Evolutionary conservation across 2,329 filamentous ascomycete genomes (phyloP).

Genomic region (Passalora sequoiae): DNA sequence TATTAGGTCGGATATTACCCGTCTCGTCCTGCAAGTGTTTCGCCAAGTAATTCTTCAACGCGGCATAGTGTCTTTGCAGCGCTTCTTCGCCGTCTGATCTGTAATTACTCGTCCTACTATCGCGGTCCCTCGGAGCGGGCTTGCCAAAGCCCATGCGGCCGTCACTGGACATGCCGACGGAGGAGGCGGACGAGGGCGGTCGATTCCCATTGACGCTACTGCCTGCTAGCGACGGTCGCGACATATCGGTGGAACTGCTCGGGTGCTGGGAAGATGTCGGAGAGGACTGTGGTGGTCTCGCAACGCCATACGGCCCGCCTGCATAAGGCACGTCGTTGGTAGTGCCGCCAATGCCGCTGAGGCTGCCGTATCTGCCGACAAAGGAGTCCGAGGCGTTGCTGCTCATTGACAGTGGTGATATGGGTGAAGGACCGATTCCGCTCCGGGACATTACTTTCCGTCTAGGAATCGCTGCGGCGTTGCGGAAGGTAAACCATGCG

Average conservation of each 20-base stretch:
- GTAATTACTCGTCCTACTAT: slow-evolving; percentile 53
- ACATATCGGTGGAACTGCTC: slow-evolving; percentile 36
- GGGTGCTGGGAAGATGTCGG: slow-evolving; percentile 38
- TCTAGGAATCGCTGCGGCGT: too few relatives aligned
- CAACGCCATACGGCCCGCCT: slow-evolving; percentile 30
- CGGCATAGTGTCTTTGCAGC: slow-evolving; percentile 73
- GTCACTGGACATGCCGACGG: slow-evolving; percentile 77
- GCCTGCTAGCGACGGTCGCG: slow-evolving; percentile 51
- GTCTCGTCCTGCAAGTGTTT: slow-evolving; percentile 68
- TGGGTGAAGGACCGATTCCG: slow-evolving; percentile 12
- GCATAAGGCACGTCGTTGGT: slow-evolving; percentile 25
- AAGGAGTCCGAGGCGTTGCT: slow-evolving; percentile 61
- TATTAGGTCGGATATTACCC: slow-evolving; percentile 69
- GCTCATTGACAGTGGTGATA: slow-evolving; percentile 75
- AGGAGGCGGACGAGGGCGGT: slow-evolving; percentile 79
- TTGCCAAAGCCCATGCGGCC: slow-evolving; percentile 49
- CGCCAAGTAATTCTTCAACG: slow-evolving; percentile 70
- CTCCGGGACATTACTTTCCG: slow-evolving; percentile 2
- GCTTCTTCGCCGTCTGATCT: slow-evolving; percentile 55
- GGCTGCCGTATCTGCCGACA: slow-evolving; percentile 25
- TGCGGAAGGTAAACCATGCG: slow-evolving; percentile 9
- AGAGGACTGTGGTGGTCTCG: slow-evolving; percentile 26
- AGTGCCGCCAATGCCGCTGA: slow-evolving; percentile 9
- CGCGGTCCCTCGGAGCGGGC: slow-evolving; percentile 19
- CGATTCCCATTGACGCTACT: slow-evolving; percentile 36